Percentiles rank a stretch among this genome's conserved stretches.
Conservation (phyloP, 2,329 filamentous ascomycete species). For the Diaporthe humulicola region DNA sequence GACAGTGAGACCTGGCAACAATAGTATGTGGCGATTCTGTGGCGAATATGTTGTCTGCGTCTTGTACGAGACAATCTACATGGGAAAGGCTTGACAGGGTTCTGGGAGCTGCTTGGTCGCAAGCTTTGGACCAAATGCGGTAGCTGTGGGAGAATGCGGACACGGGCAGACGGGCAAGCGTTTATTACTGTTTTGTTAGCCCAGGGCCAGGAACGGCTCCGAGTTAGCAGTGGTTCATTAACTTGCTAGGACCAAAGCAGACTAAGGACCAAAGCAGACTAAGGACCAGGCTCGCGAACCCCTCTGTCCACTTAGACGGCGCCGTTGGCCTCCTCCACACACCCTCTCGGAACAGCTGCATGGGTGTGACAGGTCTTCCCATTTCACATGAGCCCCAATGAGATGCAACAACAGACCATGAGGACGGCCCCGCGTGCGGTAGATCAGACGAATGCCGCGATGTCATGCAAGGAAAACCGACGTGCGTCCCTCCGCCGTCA, state of each 20-base stretch:
- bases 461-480: neutral
- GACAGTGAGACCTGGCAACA: neutral
- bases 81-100: conserved; percentile 1
- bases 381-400: conserved; percentile 30
- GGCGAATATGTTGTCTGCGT: neutral
- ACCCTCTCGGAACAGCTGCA: conserved; percentile 10
- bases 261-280: neutral
- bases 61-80: neutral
- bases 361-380: conserved; percentile 19
- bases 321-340: conserved; percentile 24
- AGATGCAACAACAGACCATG: conserved; percentile 14
- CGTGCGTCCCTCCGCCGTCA: neutral
- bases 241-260: neutral
- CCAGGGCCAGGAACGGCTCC: conserved; percentile 1
- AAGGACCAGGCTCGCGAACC: neutral
- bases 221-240: neutral
- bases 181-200: neutral
- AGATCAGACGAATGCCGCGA: conserved; percentile 11
- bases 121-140: conserved; percentile 9
- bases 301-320: conserved; percentile 22
- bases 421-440: conserved; percentile 18
- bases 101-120: neutral
- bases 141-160: neutral
- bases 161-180: neutral
- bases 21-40: neutral